Evolutionary conservation across 2,329 filamentous ascomycete genomes (phyloP), one percentile per base, ranked within the genome.

Genomic region (Rhexocercosporidium sp.): DNA sequence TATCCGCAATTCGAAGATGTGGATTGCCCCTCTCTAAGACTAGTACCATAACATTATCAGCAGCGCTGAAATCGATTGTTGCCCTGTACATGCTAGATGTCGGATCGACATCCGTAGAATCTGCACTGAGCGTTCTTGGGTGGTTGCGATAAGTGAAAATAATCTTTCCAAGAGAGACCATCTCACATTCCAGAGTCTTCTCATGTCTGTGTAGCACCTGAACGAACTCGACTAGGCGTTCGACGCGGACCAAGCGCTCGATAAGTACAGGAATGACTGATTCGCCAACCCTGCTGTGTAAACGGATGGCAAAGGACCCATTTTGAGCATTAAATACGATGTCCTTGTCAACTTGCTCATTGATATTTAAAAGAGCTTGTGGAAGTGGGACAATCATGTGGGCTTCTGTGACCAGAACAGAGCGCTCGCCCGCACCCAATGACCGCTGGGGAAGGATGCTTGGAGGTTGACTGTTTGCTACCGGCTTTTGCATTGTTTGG

Each of bases 211-310:
- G 82, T 69, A 94, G 85, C 1, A 90, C 88, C 53, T 88, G 85
- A 29, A 93, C 82, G 73, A 92, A 92, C 51, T 86, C 85, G 46
- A 93, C 88, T 31, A 96, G 83, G 22, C 90, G 86, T 73, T 92
- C 88, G 66, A 96, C 89, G 84, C 60, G 84, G 81, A 69, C 83
- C 81, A 75, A 59, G 22, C 72, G 72, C 46, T 77, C 73, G n/a
- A 72, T 68, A 5, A 78, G 71, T 27, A 62, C 60, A 11, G 72
- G 62, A 41, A 78, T 72, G 41, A 76, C 62, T 8, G 75, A 67
- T 59, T 75, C 73, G 16, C 77, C 77, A 49, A 78, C 62, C 57
- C 67, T 69, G 47, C 73, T 75, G 9, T 71, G 71, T n/a, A 78
- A 65, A 1, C 75, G 73, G 51, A 78, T 72, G 12, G 75, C 75